A percentile compares a stretch with the other conserved stretches of the same genome.
Evolutionary conservation across 768 basidiomycete species (phyloP).

Genomic region (Floccularia luteovirens): DNA sequence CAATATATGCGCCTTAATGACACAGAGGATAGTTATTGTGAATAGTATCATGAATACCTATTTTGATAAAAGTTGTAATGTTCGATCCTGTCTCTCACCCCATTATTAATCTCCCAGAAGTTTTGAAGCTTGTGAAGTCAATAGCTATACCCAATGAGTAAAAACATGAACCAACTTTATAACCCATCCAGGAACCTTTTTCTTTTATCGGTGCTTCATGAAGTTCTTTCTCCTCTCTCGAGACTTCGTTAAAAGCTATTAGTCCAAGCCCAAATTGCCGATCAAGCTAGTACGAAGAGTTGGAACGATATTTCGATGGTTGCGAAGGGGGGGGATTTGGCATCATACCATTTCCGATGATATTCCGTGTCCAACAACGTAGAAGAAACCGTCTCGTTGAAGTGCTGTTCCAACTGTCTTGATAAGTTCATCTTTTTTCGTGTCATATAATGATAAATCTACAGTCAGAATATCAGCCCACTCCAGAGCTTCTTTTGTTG

Average conservation of each 20-base stretch:
- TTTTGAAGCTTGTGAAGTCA: constrained; percentile 19
- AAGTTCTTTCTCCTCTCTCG: constrained; percentile 20
- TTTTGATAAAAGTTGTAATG: constrained; percentile 25
- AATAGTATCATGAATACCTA: no score
- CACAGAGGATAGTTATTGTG: constrained; percentile 4
- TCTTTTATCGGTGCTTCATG: constrained; percentile 23
- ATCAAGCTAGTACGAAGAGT: constrained; percentile 11
- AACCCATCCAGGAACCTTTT: constrained; percentile 24
- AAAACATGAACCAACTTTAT: constrained; percentile 15
- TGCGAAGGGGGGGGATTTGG: background rate
- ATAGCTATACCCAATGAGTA: background rate
- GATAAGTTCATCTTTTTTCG: constrained; percentile 15
- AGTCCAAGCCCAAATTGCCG: constrained; percentile 23
- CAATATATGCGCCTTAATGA: background rate
- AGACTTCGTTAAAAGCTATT: constrained; percentile 20
- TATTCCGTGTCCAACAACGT: constrained; percentile 24
- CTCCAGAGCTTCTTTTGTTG: constrained; percentile 16
- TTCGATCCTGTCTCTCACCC: constrained; percentile 23
- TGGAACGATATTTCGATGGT: background rate
- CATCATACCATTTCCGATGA: constrained; percentile 12
- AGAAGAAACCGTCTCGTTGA: constrained; percentile 25
- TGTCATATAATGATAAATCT: constrained; percentile 23
- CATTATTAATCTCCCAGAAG: constrained; percentile 27
- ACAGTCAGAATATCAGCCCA: constrained; percentile 28
- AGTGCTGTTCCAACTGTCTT: constrained; percentile 20